phyloP scores from a whole-genome alignment of 768 basidiomycete genomes.

The Phylloporus rhodoxanthus region DNA sequence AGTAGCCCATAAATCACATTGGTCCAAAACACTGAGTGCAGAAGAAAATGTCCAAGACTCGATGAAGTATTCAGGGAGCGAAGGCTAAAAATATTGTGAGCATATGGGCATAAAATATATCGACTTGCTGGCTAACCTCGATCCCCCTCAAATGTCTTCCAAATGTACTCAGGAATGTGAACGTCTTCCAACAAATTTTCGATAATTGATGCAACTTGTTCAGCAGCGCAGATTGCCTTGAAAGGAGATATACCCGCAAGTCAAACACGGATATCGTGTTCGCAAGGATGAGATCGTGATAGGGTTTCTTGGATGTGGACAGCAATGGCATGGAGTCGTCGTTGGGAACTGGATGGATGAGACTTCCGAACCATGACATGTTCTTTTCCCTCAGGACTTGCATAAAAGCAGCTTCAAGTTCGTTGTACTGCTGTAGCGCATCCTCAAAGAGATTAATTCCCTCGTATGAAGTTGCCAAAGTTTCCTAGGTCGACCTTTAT shows the following conservation, averaged over 20 bases:
- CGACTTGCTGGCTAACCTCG: constrained; percentile 44
- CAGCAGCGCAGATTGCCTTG: constrained; percentile 75
- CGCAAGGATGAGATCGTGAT: constrained; percentile 81
- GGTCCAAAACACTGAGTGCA: constrained; percentile 74
- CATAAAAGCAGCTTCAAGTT: constrained; percentile 82
- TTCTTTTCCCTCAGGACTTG: constrained; percentile 71
- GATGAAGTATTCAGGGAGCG: constrained; percentile 65
- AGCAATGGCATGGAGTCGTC: constrained; percentile 83
- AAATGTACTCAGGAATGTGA: constrained; percentile 71
- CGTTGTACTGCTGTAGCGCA: constrained; percentile 81
- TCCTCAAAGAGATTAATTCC: constrained; percentile 88
- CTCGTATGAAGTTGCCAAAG: constrained; percentile 85
- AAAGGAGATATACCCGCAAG: constrained; percentile 84
- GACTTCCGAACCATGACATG: constrained; percentile 86
- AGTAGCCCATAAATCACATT: constrained; percentile 69
- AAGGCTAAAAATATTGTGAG: constrained; percentile 34
- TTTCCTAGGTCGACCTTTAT: constrained; percentile 58
- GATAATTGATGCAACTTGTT: constrained; percentile 60
- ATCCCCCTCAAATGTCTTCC: constrained; percentile 68
- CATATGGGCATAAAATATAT: constrained; percentile 1
- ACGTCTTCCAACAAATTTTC: constrained; percentile 67
- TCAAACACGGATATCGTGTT: constrained; percentile 93
- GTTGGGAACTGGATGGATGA: constrained; percentile 60
- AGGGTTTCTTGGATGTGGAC: constrained; percentile 75
- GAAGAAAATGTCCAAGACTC: constrained; percentile 95